A percentile compares a stretch with the other conserved stretches of the same genome.
These are phyloP conservation scores for Neocucurbitaria cava DNA, from an alignment of 2,329 filamentous ascomycete species.

Conservation along the genomic window DNA sequence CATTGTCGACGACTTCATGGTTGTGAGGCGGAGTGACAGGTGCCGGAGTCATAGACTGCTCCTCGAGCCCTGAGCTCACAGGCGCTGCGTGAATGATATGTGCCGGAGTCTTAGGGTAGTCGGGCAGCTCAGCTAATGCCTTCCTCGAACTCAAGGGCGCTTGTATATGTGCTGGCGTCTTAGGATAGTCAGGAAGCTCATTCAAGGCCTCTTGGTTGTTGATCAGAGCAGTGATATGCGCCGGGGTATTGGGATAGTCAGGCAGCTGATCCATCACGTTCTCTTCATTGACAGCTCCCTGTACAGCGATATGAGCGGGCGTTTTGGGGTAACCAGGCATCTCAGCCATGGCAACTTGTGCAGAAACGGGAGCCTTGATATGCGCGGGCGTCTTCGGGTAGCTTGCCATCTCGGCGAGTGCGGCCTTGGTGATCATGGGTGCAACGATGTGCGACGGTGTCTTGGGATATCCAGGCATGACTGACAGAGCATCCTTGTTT, in stretches of 20 bases:
- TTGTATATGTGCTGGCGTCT: conserved; percentile 12
- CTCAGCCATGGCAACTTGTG: conserved; percentile 15
- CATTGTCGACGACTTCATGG: neutral
- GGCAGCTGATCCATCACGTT: conserved; percentile 8
- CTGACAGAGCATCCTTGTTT: conserved; percentile 15
- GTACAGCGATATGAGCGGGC: conserved; percentile 5
- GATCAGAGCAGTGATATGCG: conserved; percentile 2
- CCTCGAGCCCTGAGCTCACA: neutral
- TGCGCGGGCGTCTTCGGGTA: conserved; percentile 27
- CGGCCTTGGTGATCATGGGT: conserved; percentile 15
- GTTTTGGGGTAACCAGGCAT: conserved; percentile 26
- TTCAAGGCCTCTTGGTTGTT: conserved; percentile 7
- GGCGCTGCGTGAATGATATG: neutral
- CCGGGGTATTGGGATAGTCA: conserved; percentile 13
- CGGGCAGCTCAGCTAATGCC: conserved; percentile 15
- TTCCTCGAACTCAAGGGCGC: conserved; percentile 12
- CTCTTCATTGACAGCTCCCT: neutral
- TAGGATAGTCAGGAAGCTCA: conserved; percentile 17
- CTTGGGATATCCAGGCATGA: conserved; percentile 23
- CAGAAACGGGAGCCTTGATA: conserved; percentile 19
- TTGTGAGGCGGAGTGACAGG: neutral
- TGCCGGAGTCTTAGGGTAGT: conserved; percentile 26
- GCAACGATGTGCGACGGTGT: conserved; percentile 31
- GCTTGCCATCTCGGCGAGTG: conserved; percentile 22
- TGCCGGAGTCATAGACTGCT: neutral